phyloP scores from a whole-genome alignment of 768 basidiomycete genomes.

The Phlegmacium glaucopus region DNA sequence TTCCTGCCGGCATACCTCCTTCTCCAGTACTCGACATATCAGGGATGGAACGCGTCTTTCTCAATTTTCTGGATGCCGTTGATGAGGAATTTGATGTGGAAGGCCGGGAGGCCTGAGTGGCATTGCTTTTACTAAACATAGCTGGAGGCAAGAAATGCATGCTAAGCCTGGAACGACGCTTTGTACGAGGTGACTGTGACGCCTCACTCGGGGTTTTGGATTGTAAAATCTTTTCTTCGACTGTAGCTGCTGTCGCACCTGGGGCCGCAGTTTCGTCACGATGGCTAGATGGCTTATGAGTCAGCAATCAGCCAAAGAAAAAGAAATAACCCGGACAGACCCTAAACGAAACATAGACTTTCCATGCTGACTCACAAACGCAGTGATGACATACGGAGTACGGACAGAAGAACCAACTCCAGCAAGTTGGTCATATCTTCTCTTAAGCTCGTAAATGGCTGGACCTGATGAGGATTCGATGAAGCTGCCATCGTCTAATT shows the following conservation, averaged over 20 bases:
- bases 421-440: slow-evolving; percentile 63
- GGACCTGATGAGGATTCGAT: slow-evolving; percentile 77
- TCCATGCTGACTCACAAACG: slow-evolving; percentile 78
- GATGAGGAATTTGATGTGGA: slow-evolving; percentile 23
- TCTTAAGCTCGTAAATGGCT: slow-evolving; percentile 76
- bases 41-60: slow-evolving; percentile 76
- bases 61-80: slow-evolving; percentile 48
- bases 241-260: slow-evolving; percentile 47
- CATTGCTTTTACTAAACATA: slow-evolving; percentile 42
- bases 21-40: slow-evolving; percentile 40
- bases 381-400: slow-evolving; percentile 82
- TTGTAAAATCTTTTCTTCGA: slow-evolving; percentile 40
- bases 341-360: slow-evolving; percentile 75
- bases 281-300: slow-evolving; percentile 34
- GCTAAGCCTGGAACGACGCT: slow-evolving; percentile 65
- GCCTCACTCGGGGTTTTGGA: slow-evolving; percentile 31
- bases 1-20: slow-evolving; percentile 18
- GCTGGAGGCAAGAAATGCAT: slow-evolving; percentile 52
- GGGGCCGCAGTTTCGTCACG: slow-evolving; percentile 59
- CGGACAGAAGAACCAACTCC: slow-evolving; percentile 66
- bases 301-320: background rate
- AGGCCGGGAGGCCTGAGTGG: slow-evolving; percentile 26
- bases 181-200: slow-evolving; percentile 39
- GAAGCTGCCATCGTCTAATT: slow-evolving; percentile 65
- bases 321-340: slow-evolving; percentile 38